Evolutionary conservation across 345 rosid species (phyloP), one percentile per base, ranked within the genome.

Genomic region (Eucalyptus marginata): DNA sequence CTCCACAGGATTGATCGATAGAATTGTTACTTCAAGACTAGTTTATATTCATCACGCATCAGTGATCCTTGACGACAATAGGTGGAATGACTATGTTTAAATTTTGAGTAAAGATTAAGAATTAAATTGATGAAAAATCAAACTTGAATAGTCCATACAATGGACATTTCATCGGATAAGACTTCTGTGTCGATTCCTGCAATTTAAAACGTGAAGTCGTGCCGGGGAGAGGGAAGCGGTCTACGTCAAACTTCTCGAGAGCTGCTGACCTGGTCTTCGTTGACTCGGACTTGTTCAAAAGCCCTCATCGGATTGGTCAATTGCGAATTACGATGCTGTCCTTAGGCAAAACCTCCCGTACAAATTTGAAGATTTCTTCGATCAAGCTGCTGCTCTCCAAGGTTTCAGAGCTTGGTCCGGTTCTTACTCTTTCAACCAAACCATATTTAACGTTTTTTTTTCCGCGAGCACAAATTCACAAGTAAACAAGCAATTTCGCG

Each of bases 31-130:
- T 31, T n/a, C 20, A 15, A 1, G 2, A 31, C 11, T 66, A 31
- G 10, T 15, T n/a, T 31, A 2, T 1, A 31, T 15, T 54, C 11
- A 54, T 22, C 4, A 54, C 0, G 10, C 59, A 54, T 54, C 2
- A 9, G 11, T 51, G 54, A 51, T 17, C 2, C 17, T 17, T 17
- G 15, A n/a, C 3, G 10, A 64, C n/a, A n/a, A 64, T 14, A 8
- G 36, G 0, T 2, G 36, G 5, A 14, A 64, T 1, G 10, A 7
- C 0, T 64, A 13, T 29, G 13, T 29, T 64, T 13, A 3, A 31
- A 31, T 31, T 66, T 1, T 5, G 5, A 4, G 5, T 0, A 3
- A 31, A n/a, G 5, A 31, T 31, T 33, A 8, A 8, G 1, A 7
- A 31, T 16, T 4, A 16, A 17, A 33, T 33, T 1, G 24, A 33